Conservation (phyloP, 2,329 filamentous ascomycete genomes). For the Trichoderma cornu-damae region DNA sequence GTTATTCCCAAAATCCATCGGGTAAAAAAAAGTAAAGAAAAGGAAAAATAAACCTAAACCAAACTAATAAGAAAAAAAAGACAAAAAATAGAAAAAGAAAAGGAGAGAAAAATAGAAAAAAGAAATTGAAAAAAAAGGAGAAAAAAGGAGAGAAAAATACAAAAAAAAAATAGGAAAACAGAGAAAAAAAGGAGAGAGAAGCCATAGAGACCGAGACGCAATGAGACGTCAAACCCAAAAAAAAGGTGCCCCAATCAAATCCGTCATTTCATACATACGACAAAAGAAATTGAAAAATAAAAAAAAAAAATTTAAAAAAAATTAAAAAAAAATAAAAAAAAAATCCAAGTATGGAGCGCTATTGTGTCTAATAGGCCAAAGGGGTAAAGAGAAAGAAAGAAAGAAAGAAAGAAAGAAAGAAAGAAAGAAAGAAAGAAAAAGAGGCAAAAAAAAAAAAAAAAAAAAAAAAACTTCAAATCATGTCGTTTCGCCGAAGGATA, state of each 20-base stretch:
- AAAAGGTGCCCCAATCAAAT: too few relatives aligned
- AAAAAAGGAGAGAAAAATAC: not conserved
- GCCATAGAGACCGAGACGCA: too few relatives aligned
- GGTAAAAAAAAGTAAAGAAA: not conserved
- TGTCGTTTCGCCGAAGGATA: conserved; percentile 30
- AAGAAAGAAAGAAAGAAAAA: not conserved
- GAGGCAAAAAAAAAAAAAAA: not conserved
- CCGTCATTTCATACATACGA: too few relatives aligned
- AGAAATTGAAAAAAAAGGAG: not conserved
- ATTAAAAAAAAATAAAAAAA: not conserved
- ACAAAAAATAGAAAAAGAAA: not conserved
- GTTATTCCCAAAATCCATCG: too few relatives aligned
- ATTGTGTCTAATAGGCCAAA: not conserved
- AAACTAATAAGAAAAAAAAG: not conserved
- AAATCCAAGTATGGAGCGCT: not conserved
- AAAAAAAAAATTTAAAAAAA: not conserved
- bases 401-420: not conserved
- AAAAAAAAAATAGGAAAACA: not conserved
- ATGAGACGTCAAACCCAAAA: too few relatives aligned
- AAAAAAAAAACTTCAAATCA: conserved; percentile 24
- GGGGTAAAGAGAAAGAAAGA: not conserved
- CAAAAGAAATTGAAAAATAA: not conserved
- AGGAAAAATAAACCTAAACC: too few relatives aligned
- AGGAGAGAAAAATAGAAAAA: not conserved
- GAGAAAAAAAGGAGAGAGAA: too few relatives aligned